A percentile compares a stretch with the other conserved stretches of the same genome.
Conservation (phyloP, 805 yeast species). For the Danielia oregonensis region DNA sequence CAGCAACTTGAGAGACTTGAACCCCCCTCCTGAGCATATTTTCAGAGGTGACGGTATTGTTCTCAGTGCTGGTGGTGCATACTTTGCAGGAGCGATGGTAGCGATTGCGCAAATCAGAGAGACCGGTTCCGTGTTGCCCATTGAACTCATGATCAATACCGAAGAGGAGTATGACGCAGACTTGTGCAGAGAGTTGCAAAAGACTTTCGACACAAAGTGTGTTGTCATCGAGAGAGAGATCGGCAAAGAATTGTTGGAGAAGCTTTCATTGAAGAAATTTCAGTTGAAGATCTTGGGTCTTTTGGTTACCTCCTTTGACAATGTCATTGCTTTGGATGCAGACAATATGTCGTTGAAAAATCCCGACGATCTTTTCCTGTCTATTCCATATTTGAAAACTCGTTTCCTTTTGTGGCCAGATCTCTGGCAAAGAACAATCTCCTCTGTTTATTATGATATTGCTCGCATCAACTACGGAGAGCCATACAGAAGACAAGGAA, state of each 20-base stretch:
- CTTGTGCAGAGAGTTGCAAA: conserved; percentile 25
- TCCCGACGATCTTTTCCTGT: conserved; percentile 23
- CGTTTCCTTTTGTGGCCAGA: conserved; percentile 36
- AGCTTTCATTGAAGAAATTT: conserved; percentile 19
- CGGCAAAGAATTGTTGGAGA: conserved; percentile 18
- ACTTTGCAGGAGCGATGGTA: conserved; percentile 26
- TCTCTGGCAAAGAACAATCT: conserved; percentile 30
- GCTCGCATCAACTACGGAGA: conserved; percentile 29
- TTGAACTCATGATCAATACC: conserved; percentile 30
- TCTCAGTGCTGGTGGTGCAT: conserved; percentile 26
- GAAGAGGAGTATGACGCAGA: conserved; percentile 20
- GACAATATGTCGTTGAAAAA: conserved; percentile 31
- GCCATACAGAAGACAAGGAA: conserved; percentile 24
- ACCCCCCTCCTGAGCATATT: conserved; percentile 21
- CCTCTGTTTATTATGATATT: conserved; percentile 31
- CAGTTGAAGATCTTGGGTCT: conserved; percentile 30
- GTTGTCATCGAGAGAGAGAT: conserved; percentile 24
- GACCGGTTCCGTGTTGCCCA: conserved; percentile 30
- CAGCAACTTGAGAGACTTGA: conserved; percentile 18
- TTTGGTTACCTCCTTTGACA: conserved; percentile 30
- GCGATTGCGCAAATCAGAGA: conserved; percentile 28
- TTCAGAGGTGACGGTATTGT: conserved; percentile 34
- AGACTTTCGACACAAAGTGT: conserved; percentile 24
- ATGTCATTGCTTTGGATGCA: conserved; percentile 30
- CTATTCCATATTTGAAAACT: conserved; percentile 22